phyloP scores from a whole-genome alignment of 345 rosid genomes.

The Citropsis articulata region DNA sequence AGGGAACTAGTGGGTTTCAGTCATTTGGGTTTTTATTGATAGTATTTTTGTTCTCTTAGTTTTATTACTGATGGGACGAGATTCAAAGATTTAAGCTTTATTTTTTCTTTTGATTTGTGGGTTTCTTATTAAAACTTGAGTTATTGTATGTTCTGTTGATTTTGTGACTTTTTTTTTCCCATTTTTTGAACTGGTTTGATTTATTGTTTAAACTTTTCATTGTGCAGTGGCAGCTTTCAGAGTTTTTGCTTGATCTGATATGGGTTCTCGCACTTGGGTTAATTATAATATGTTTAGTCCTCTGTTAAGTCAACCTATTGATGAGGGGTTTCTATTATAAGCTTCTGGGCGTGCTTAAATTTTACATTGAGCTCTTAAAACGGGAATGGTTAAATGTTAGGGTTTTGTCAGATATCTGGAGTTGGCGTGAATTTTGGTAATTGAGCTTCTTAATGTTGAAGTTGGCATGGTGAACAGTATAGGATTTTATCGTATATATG shows the following conservation, averaged over 20 bases:
- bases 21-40: neutral
- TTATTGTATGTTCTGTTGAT: neutral
- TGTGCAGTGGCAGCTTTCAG: conserved; percentile 30
- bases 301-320: conserved; percentile 8
- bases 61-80: neutral
- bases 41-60: neutral
- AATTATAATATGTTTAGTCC: neutral
- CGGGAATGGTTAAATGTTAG: conserved; percentile 3
- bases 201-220: conserved; percentile 16
- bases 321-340: neutral
- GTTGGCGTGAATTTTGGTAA: neutral
- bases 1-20: neutral
- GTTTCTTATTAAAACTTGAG: neutral
- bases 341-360: conserved; percentile 2
- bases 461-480: conserved; percentile 18
- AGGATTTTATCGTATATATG: neutral
- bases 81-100: neutral
- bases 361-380: neutral
- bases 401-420: neutral
- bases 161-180: neutral
- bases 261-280: conserved; percentile 25
- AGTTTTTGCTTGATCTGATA: conserved; percentile 37
- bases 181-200: neutral
- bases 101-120: neutral
- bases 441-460: neutral